Conservation (phyloP, 1,284 basidiomycete species). For the Naganishia sp. region DNA sequence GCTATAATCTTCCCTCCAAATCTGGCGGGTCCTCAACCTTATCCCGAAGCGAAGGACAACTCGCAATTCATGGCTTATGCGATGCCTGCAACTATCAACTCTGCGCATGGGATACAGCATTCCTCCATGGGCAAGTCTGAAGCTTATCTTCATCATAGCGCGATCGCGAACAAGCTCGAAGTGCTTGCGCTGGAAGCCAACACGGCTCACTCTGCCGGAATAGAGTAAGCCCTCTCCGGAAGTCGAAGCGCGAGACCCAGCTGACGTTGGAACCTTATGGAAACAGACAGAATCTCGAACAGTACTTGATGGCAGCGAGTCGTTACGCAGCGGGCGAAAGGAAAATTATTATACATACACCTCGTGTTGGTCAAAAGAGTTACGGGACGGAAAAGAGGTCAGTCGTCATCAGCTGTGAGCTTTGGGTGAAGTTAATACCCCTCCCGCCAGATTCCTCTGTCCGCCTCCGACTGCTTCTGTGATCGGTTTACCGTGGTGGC, state of each 20-base stretch:
- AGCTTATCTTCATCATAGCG: slow-evolving; percentile 11
- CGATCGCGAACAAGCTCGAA: neutral
- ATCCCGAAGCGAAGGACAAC: neutral
- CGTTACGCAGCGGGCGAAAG: slow-evolving; percentile 87
- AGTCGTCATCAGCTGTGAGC: slow-evolving; percentile 31
- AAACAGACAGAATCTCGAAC: slow-evolving; percentile 43
- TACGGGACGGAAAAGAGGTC: slow-evolving; percentile 93
- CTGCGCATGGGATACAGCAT: neutral
- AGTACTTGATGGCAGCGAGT: slow-evolving; percentile 78
- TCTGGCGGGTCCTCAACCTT: neutral
- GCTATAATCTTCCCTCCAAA: neutral
- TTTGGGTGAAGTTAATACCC: neutral
- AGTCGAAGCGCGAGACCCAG: no score
- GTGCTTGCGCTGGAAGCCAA: neutral
- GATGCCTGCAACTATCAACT: neutral
- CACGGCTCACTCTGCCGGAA: neutral
- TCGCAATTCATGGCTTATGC: slow-evolving; percentile 16
- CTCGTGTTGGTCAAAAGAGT: slow-evolving; percentile 93
- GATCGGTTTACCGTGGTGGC: slow-evolving; percentile 94
- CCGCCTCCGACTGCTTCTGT: slow-evolving; percentile 93
- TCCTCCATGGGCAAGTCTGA: neutral
- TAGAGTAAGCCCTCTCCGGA: neutral
- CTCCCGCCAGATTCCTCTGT: slow-evolving; percentile 71
- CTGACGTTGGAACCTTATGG: neutral
- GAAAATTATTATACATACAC: slow-evolving; percentile 92